A percentile compares a stretch with the other conserved stretches of the same genome.
Evolutionary conservation across 139 green algal species (phyloP).

Genomic region (Picochlorum costavermella): DNA sequence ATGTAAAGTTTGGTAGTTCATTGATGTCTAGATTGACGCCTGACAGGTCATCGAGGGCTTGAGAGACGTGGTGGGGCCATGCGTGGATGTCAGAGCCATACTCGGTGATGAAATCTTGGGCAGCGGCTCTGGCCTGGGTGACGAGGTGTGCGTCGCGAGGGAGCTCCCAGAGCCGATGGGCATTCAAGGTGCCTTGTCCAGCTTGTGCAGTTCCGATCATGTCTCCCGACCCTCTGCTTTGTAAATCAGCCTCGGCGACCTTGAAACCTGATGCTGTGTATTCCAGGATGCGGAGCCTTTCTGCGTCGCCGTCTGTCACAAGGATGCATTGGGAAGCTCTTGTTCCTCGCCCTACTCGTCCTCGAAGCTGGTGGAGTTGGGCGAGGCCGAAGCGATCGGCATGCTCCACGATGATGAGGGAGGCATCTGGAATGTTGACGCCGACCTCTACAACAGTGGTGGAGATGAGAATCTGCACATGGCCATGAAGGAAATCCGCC

Average conservation of each 20-base stretch:
- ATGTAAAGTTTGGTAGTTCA: conserved; percentile 3
- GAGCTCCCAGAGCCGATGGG: not conserved
- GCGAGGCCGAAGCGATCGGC: conserved; percentile 89
- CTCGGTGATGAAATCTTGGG: not conserved
- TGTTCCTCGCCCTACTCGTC: conserved; percentile 60
- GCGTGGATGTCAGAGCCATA: not conserved
- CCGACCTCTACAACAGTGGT: conserved; percentile 88
- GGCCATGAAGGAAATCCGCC: conserved; percentile 45
- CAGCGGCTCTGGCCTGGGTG: not conserved
- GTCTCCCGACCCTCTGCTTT: conserved; percentile 54
- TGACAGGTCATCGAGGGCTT: not conserved
- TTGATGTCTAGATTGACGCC: not conserved
- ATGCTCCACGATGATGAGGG: conserved; percentile 87
- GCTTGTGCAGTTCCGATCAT: conserved; percentile 61
- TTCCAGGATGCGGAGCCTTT: conserved; percentile 46
- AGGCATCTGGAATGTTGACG: conserved; percentile 81
- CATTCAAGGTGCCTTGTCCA: conserved; percentile 12
- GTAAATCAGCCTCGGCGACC: conserved; percentile 73
- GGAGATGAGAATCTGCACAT: conserved; percentile 62
- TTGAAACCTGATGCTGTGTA: conserved; percentile 53
- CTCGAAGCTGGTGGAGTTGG: conserved; percentile 90
- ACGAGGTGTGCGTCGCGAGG: not conserved
- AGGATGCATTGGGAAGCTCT: conserved; percentile 36
- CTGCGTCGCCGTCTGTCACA: conserved; percentile 4
- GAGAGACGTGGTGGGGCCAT: not conserved